Percentiles rank a stretch among this genome's conserved stretches.
Conservation (phyloP, 306 rosid genomes). For the Lithocarpus polystachyus region DNA sequence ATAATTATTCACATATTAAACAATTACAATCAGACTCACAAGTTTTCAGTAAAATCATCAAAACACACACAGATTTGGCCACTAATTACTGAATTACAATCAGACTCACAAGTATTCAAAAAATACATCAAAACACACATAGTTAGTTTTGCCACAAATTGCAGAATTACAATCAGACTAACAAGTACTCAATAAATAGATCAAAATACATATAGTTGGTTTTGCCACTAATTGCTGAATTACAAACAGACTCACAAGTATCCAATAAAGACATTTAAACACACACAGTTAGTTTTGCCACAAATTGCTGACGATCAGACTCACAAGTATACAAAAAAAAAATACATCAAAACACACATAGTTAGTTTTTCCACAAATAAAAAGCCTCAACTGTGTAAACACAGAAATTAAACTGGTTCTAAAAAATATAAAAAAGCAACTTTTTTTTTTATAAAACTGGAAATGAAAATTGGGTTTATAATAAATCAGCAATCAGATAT, state of each 20-base stretch:
- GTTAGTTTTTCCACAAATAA: not conserved
- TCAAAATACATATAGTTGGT: no score
- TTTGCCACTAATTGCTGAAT: not conserved
- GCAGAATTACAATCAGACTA: no score
- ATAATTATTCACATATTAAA: not conserved
- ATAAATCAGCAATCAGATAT: no score
- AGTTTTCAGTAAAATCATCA: not conserved
- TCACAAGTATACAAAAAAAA: no score
- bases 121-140: no score
- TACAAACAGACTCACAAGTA: no score
- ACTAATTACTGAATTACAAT: not conserved
- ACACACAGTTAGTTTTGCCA: no score
- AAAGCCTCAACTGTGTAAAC: not conserved
- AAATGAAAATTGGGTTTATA: not conserved
- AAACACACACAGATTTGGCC: not conserved
- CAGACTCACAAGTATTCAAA: no score
- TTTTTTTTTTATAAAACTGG: not conserved
- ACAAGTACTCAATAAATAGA: no score
- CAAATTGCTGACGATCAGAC: not conserved
- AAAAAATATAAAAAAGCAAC: not conserved
- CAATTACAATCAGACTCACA: not conserved
- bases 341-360: no score
- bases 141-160: no score
- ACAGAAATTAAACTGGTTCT: not conserved
- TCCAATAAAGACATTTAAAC: no score